Percentiles rank a stretch among this genome's conserved stretches.
Evolutionary conservation across 768 basidiomycete species (phyloP).

Genomic region (Leucocoprinus sp.): DNA sequence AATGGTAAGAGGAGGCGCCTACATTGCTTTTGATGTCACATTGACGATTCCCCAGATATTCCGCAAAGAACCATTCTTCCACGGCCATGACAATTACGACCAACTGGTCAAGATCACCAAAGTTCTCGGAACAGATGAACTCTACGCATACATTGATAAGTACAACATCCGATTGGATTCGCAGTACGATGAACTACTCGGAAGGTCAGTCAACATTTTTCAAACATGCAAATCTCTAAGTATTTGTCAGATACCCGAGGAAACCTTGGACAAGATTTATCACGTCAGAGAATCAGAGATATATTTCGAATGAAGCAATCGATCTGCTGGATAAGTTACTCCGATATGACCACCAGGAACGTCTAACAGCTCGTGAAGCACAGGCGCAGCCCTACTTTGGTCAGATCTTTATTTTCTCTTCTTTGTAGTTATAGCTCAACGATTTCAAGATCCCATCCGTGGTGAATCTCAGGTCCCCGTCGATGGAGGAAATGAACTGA

Average conservation of each 20-base stretch:
- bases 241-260: constrained; percentile 62
- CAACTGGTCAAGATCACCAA: constrained; percentile 98
- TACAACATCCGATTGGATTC: constrained; percentile 93
- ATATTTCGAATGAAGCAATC: constrained; percentile 94
- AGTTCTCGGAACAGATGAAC: constrained; percentile 92
- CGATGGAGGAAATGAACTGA: constrained; percentile 62
- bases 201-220: constrained; percentile 42
- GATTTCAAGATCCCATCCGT: constrained; percentile 55
- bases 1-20: constrained; percentile 57
- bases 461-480: constrained; percentile 32
- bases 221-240: constrained; percentile 3
- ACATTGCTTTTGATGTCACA: constrained; percentile 6
- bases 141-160: constrained; percentile 88
- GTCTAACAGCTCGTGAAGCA: constrained; percentile 89
- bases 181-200: constrained; percentile 93
- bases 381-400: constrained; percentile 93
- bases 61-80: constrained; percentile 98
- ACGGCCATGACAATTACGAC: constrained; percentile 98
- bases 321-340: constrained; percentile 93
- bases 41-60: constrained; percentile 61
- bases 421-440: constrained; percentile 14
- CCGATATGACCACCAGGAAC: constrained; percentile 95
- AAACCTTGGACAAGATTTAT: constrained; percentile 96
- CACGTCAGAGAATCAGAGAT: constrained; percentile 91
- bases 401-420: constrained; percentile 23